Conservation (phyloP, 345 rosid species). For the Geranium rotundifolium region DNA sequence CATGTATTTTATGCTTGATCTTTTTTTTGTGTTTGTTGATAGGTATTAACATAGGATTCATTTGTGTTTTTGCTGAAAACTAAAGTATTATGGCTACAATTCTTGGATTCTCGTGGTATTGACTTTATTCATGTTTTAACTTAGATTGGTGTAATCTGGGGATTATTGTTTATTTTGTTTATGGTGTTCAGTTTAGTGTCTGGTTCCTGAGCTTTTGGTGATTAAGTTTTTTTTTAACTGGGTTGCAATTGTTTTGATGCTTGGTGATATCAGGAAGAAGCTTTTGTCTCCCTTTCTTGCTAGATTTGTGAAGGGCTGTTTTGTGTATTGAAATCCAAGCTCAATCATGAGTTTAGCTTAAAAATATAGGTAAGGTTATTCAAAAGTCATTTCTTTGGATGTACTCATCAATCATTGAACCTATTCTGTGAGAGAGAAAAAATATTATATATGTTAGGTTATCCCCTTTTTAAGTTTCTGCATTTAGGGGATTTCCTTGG, state of each 20-base stretch:
- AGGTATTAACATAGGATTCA: background rate
- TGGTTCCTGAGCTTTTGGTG: background rate
- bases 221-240: too few relatives aligned
- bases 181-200: background rate
- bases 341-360: background rate
- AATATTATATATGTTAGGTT: background rate
- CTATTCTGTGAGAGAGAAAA: background rate
- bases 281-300: background rate
- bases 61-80: background rate
- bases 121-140: background rate
- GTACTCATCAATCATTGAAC: background rate
- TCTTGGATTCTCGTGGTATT: background rate
- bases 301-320: background rate
- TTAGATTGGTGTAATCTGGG: background rate
- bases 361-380: background rate
- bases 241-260: background rate
- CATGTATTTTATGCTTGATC: background rate
- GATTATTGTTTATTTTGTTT: background rate
- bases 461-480: background rate
- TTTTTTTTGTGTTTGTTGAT: background rate
- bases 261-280: background rate
- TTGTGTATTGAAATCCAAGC: background rate
- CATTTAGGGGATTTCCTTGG: background rate
- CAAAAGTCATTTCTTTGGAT: background rate
- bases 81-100: background rate